Conservation (phyloP, 1,284 basidiomycete species). For the Ustilago esculenta region DNA sequence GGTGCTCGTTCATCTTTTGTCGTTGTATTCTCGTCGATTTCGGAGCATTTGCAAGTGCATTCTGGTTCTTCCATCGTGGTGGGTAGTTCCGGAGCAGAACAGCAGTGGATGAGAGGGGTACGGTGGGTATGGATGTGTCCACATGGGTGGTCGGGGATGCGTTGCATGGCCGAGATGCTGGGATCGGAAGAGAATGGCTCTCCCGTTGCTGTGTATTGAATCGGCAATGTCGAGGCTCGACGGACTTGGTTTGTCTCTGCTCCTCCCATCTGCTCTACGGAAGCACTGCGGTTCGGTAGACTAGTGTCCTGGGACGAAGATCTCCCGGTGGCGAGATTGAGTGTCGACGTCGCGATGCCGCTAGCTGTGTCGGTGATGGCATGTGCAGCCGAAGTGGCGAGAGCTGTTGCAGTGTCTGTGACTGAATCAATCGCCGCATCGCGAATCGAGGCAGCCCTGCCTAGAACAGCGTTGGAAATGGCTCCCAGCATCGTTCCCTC, state of each 20-base stretch:
- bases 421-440: slow-evolving; percentile 4
- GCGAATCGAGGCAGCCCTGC: slow-evolving; percentile 6
- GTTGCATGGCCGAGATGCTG: slow-evolving; percentile 41
- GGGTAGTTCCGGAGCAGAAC: slow-evolving; percentile 18
- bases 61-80: neutral
- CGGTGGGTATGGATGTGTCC: neutral
- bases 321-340: neutral
- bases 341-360: neutral
- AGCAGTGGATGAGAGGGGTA: slow-evolving; percentile 14
- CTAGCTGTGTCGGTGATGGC: neutral
- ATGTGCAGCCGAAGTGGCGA: slow-evolving; percentile 4
- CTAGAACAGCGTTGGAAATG: slow-evolving; percentile 14
- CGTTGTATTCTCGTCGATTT: neutral
- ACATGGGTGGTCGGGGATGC: slow-evolving; percentile 39
- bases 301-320: neutral
- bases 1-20: neutral
- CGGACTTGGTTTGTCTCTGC: neutral
- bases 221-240: slow-evolving; percentile 12
- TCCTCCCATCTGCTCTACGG: neutral
- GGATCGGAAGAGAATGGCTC: slow-evolving; percentile 37
- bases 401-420: neutral
- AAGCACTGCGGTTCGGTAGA: too few relatives aligned
- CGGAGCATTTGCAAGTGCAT: slow-evolving; percentile 13
- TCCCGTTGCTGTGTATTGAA: slow-evolving; percentile 26
- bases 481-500: neutral